Evolutionary conservation across 208 protist genomes (phyloP).

Genomic region (Acanthamoeba lenticulata): DNA sequence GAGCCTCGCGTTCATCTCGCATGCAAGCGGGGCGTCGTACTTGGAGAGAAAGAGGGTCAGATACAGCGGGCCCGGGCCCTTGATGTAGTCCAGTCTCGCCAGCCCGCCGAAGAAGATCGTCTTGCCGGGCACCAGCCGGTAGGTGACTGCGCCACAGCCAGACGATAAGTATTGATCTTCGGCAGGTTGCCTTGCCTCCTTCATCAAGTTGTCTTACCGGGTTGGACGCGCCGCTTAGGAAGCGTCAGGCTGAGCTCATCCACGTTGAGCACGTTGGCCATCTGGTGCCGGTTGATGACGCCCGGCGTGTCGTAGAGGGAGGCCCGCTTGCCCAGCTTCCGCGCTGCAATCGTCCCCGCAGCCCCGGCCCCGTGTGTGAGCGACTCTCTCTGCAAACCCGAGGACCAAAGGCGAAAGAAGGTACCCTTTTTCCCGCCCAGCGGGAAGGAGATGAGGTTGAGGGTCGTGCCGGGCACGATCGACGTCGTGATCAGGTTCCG

Average conservation of each 20-base stretch:
- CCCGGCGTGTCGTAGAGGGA: constrained; percentile 77
- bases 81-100: constrained; percentile 68
- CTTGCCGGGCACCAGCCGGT: constrained; percentile 69
- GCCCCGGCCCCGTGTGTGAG: not conserved
- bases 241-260: constrained; percentile 68
- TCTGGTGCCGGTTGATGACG: constrained; percentile 73
- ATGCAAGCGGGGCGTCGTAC: not conserved
- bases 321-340: constrained; percentile 3
- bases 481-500: constrained; percentile 70
- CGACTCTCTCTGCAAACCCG: not conserved
- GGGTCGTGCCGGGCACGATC: constrained; percentile 73
- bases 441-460: constrained; percentile 76
- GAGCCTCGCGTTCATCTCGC: not conserved
- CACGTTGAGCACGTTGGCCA: constrained; percentile 65
- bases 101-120: constrained; percentile 72
- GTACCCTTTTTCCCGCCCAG: constrained; percentile 62
- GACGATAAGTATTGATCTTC: not conserved
- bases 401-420: not conserved
- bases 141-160: not conserved
- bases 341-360: not conserved
- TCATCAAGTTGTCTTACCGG: not conserved
- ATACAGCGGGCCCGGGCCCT: constrained; percentile 23
- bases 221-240: constrained; percentile 67
- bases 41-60: constrained; percentile 51
- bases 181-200: too few species aligned